Conservation (phyloP, 192 early-diverging fungal genomes). For the Coemansia umbellata region DNA sequence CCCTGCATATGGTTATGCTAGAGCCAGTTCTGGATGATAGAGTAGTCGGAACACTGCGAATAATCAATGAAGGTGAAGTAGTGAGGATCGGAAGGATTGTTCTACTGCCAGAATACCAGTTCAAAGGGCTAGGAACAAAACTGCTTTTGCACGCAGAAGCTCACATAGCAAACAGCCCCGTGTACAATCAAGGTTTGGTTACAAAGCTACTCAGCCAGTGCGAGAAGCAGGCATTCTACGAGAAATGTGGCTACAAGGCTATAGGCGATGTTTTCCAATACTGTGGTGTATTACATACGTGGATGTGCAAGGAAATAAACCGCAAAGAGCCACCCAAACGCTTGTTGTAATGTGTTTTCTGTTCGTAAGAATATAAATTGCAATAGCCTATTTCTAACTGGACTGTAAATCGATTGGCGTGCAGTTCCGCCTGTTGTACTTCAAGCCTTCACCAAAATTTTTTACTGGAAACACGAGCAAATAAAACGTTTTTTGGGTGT, state of each 20-base stretch:
- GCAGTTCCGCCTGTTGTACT: too few relatives aligned
- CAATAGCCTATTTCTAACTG: not conserved
- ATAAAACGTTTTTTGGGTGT: too few relatives aligned
- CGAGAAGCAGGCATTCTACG: constrained; percentile 31
- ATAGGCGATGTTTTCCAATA: constrained; percentile 28
- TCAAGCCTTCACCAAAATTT: too few relatives aligned
- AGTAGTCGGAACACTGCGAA: constrained; percentile 26
- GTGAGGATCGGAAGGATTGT: constrained; percentile 30
- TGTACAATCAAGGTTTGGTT: not conserved
- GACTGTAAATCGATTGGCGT: too few relatives aligned
- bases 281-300: constrained; percentile 21
- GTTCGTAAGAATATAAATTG: too few relatives aligned
- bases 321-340: too few relatives aligned
- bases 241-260: constrained; percentile 20
- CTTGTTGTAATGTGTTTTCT: too few relatives aligned
- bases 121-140: constrained; percentile 15
- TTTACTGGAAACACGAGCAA: too few relatives aligned
- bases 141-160: constrained; percentile 14
- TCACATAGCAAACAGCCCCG: not conserved
- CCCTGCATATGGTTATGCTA: constrained; percentile 15
- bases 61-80: constrained; percentile 3
- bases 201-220: constrained; percentile 28
- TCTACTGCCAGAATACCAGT: constrained; percentile 32
- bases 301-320: constrained; percentile 25
- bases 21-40: not conserved